Evolutionary conservation across 495 filamentous ascomycete species (phyloP), one percentile per base, ranked within the genome.

Genomic region (Penicillium odoratum): DNA sequence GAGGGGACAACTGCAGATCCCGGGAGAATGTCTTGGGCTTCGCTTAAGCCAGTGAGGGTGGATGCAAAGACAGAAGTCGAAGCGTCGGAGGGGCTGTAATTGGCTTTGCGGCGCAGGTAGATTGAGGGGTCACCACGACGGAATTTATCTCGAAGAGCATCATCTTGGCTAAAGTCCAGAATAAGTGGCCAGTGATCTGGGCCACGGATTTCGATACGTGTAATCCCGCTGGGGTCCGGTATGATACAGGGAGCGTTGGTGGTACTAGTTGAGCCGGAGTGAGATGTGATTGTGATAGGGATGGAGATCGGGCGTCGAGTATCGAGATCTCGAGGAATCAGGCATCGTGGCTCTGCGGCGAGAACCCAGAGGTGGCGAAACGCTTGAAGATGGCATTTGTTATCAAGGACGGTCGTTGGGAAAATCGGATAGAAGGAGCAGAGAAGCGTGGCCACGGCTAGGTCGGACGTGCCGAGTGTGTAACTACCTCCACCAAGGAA

Each of bases 321-420:
- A 55, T 90, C 88, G 7, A 93, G 82, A 60, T 98, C 93, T 46
- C 91, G 87, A 7, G 88, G 81, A 4, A 99, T 81, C 5, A 98
- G 80, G 67, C 94, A 98, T 49, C 94, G 85, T 0, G 90, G 84
- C 58, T 98, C 94, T 7, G 91, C 87, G 6, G 95, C 94, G 9
- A 99, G 81, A 13, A 96, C 92, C 94, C 94, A 99, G 66, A 99
- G 86, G 71, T 99, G 94, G 2, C 95, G 88, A 79, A 98, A 96
- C 7, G 94, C 94, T 79, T 99, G 94, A 4, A 98, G 81, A 59
- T 99, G 94, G 28, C 89, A 91, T 66, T 88, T 89, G 66, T 97
- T 97, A 75, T 98, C 94, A 49, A 94, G 86, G 4, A 97, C 88
- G 4, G 85, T 86, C 29, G 85, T 85, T 3, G 94, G 94, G 70